Base-by-base conservation (phyloP, 495 filamentous ascomycete genomes). In the Penicillium nucicola region DNA sequence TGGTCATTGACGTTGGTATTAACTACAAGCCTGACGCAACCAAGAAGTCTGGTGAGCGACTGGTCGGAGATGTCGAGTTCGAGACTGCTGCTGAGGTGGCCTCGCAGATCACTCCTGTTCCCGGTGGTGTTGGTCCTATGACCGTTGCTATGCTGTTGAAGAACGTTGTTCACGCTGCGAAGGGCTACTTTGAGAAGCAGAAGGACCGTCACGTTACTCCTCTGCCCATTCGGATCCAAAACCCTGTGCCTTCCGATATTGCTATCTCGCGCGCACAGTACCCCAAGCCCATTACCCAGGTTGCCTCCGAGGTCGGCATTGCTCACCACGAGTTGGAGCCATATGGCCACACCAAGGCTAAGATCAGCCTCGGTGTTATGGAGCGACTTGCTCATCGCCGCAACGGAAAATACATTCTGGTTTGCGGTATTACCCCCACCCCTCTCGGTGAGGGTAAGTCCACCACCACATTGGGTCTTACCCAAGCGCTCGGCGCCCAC, bases 361-460 rank as follows among this genome's bases (percentile, higher is more conserved):
- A 98, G 77, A 82, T 98, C 15, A 89, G 90, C 56, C 81, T 97
- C 9, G 77, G 72, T 41, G 71, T 96, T 34, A 72, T 97, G 30
- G 85, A 92, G 67, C 82, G 93, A 41, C 82, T 98, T 9, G 77
- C 83, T 17, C 92, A 98, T 56, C 87, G 93, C 33, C 83, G 83
- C 41, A 84, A 98, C 63, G 93, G 93, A 22, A 82, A 85, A 47
- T 98, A 98, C 62, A 79, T 98, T 57, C 77, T 98, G 25, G 87
- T 98, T 25, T 88, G 89, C 44, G 93, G 93, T 58, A 97, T 98
- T 52, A 98, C 93, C 0, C 93, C 93, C 1, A 98, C 93, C 10
- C 93, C 93, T n/a, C 80, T 98, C 4, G 93, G 93, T 44, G 93
- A 98, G 74, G 93, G 93, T 51, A 98, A 98, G 68, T 97, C 93